phyloP scores from a whole-genome alignment of 2,329 filamentous ascomycete species.

The Colletotrichum coccodes region DNA sequence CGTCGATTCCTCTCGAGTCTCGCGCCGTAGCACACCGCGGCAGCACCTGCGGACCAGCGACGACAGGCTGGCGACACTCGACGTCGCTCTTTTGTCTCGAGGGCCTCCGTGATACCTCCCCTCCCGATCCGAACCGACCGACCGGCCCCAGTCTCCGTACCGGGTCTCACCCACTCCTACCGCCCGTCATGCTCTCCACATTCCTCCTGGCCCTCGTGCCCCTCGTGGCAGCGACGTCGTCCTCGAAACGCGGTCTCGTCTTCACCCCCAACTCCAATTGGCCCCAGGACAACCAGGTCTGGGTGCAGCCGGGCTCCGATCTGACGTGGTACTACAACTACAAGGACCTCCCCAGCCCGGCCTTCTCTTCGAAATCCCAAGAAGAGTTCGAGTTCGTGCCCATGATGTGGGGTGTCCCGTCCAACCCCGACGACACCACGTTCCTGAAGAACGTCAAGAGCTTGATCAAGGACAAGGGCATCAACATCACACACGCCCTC shows the following conservation, averaged over 20 bases:
- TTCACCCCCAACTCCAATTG: constrained; percentile 68
- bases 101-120: neutral
- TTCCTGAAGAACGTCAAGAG: constrained; percentile 70
- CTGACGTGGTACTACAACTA: constrained; percentile 93
- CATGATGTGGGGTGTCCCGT: constrained; percentile 78
- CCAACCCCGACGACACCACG: constrained; percentile 59
- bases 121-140: constrained; percentile 2
- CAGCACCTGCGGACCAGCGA: neutral
- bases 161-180: constrained; percentile 17
- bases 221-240: constrained; percentile 45
- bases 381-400: constrained; percentile 78
- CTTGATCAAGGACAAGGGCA: constrained; percentile 60
- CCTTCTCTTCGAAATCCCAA: constrained; percentile 59
- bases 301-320: constrained; percentile 65
- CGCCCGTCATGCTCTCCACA: constrained; percentile 28
- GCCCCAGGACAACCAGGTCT: constrained; percentile 72
- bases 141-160: neutral
- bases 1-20: neutral
- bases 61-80: neutral
- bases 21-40: neutral
- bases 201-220: constrained; percentile 36
- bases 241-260: constrained; percentile 77
- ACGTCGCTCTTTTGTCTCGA: neutral
- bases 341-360: constrained; percentile 61
- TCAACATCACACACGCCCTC: constrained; percentile 75